phyloP scores from a whole-genome alignment of 2,329 filamentous ascomycete genomes.

The Stagonosporopsis cucurbitacearum region DNA sequence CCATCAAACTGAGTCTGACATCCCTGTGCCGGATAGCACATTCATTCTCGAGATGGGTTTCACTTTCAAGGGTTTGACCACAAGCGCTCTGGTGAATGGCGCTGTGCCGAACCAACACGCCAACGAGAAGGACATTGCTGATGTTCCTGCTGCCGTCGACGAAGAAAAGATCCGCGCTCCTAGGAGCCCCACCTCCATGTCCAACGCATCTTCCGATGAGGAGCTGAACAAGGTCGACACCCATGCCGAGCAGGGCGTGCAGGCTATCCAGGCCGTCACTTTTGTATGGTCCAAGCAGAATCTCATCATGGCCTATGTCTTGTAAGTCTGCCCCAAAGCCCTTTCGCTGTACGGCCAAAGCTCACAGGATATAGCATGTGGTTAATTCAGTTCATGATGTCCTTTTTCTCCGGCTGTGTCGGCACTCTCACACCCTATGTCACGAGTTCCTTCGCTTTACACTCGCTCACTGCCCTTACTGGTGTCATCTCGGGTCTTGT shows the following conservation, averaged over 20 bases:
- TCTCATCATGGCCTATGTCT: slow-evolving; percentile 37
- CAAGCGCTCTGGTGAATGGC: slow-evolving; percentile 33
- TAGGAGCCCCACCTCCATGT: slow-evolving; percentile 18
- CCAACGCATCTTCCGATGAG: slow-evolving; percentile 30
- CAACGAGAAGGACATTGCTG: slow-evolving; percentile 35
- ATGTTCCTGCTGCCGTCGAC: slow-evolving; percentile 38
- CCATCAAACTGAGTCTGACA: slow-evolving; percentile 7
- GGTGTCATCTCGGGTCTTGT: slow-evolving; percentile 49
- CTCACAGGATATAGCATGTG: slow-evolving; percentile 37
- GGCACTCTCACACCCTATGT: slow-evolving; percentile 52
- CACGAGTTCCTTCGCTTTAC: slow-evolving; percentile 46
- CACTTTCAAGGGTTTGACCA: slow-evolving; percentile 41
- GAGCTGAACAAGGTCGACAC: slow-evolving; percentile 43
- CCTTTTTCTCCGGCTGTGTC: slow-evolving; percentile 52
- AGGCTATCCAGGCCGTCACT: slow-evolving; percentile 38
- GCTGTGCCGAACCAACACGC: slow-evolving; percentile 17
- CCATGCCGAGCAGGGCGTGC: slow-evolving; percentile 38
- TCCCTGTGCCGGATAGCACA: slow-evolving; percentile 8
- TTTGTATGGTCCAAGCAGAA: slow-evolving; percentile 38
- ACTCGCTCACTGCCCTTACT: slow-evolving; percentile 49
- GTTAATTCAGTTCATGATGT: slow-evolving; percentile 57
- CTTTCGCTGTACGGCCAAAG: background rate
- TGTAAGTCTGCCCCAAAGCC: slow-evolving; percentile 22
- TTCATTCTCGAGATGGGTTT: slow-evolving; percentile 35
- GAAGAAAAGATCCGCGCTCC: slow-evolving; percentile 41